Evolutionary conservation across 2,329 filamentous ascomycete genomes (phyloP), one percentile per base, ranked within the genome.

Genomic region (Beauveria varroae): DNA sequence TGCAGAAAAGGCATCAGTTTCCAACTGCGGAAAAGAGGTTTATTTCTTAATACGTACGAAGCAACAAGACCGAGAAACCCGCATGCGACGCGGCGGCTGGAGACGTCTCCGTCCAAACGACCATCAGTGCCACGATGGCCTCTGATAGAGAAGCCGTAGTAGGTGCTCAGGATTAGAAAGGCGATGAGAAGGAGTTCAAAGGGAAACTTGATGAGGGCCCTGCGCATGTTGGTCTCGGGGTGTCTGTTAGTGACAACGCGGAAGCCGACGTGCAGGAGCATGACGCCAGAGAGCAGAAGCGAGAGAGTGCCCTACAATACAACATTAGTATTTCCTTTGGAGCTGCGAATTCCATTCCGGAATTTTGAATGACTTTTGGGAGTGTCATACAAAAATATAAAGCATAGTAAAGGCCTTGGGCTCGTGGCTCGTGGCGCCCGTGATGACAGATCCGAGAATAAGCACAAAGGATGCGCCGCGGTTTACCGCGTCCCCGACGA

Each of bases 361-460:
- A 14, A 52, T 3, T 41, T 41, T 43, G 10, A 14, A 28, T 20
- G 14, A 20, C 12, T 20, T 46, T 12, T 24, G 37, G 26, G 43
- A 18, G 5, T 18, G n/a, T 16, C 57, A 28, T 60, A 60, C 57
- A 40, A 60, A 60, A 40, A 60, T 60, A 41, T 60, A 60, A 18
- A 60, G 50, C 57, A 60, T 60, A 2, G 50, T 60, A 26, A 60
- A 60, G 14, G 57, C 57, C 20, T 60, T 40, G n/a, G 49, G 40
- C 28, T 53, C 18, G 49, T 60, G 57, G 41, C 57, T 60, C n/a
- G 57, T 54, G 34, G 57, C 57, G 28, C 57, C 57, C 3, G 57
- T 60, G 3, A 54, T 54, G 14, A 60, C 50, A 28, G 57, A 46
- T 16, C 3, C 57, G 50, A 60, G n/a, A 8, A 47, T 54, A 3